Conservation (phyloP, 305 asterid genomes). For the Solanum chacoense region DNA sequence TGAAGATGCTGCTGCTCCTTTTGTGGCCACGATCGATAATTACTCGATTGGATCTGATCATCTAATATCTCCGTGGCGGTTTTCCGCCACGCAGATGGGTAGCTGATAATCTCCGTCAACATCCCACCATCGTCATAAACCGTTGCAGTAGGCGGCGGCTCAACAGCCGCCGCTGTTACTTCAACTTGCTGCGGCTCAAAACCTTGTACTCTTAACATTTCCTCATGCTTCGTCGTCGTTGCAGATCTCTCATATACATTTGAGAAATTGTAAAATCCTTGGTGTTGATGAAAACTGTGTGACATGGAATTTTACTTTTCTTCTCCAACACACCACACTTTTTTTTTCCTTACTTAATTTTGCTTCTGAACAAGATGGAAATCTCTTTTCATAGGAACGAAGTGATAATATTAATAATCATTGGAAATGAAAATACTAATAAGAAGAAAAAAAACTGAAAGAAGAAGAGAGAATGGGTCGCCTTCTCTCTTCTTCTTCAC, state of each 20-base stretch:
- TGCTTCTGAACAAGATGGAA: not conserved
- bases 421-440: constrained; percentile 22
- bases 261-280: constrained; percentile 26
- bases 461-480: constrained; percentile 24
- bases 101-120: constrained; percentile 35
- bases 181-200: constrained; percentile 21
- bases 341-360: not conserved
- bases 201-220: constrained; percentile 22
- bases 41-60: constrained; percentile 44
- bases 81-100: constrained; percentile 22
- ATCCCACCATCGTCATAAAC: constrained; percentile 36
- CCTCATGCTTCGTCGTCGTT: constrained; percentile 10
- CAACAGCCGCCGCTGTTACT: not conserved
- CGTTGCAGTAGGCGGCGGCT: constrained; percentile 6
- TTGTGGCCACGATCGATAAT: constrained; percentile 24
- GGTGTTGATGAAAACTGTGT: constrained; percentile 25
- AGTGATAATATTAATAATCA: not conserved
- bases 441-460: constrained; percentile 16
- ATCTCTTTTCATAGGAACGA: constrained; percentile 19
- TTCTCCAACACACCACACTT: not conserved
- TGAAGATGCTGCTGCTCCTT: constrained; percentile 26
- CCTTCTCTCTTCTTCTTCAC: constrained; percentile 40
- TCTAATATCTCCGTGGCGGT: constrained; percentile 15
- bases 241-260: constrained; percentile 35
- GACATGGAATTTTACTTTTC: constrained; percentile 32